A percentile compares a stretch with the other conserved stretches of the same genome.
phyloP scores from a whole-genome alignment of 179 eudicot genomes.

The Sideroxylon spinosum region DNA sequence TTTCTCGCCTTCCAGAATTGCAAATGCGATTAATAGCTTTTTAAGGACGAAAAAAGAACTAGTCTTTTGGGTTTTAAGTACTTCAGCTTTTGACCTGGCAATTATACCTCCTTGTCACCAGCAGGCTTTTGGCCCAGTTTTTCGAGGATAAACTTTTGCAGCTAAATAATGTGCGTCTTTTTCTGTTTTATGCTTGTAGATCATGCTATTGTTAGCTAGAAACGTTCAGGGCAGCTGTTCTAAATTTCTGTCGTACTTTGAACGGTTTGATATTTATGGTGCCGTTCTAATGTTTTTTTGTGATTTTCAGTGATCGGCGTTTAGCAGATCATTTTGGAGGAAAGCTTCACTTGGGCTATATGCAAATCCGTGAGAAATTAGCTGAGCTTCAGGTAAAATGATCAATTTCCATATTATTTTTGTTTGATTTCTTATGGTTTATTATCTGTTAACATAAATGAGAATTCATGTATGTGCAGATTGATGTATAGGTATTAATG shows the following conservation, averaged over 20 bases:
- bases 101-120: slow-evolving; percentile 96
- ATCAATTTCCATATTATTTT: neutral
- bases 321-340: slow-evolving; percentile 99
- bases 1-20: neutral
- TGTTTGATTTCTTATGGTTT: neutral
- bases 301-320: slow-evolving; percentile 86
- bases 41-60: slow-evolving; percentile 42
- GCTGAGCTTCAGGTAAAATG: slow-evolving; percentile 77
- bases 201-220: slow-evolving; percentile 56
- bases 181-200: slow-evolving; percentile 58
- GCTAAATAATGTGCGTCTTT: slow-evolving; percentile 92
- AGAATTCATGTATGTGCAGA: too few relatives aligned
- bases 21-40: neutral
- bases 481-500: too few relatives aligned
- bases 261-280: slow-evolving; percentile 18
- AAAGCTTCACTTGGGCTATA: slow-evolving; percentile 95
- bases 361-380: slow-evolving; percentile 96
- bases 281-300: slow-evolving; percentile 18
- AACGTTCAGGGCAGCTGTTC: slow-evolving; percentile 22
- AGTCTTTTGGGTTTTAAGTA: slow-evolving; percentile 48
- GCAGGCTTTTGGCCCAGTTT: slow-evolving; percentile 99
- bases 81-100: slow-evolving; percentile 82
- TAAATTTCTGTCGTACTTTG: slow-evolving; percentile 1
- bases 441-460: too few relatives aligned
- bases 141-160: slow-evolving; percentile 88